phyloP scores from a whole-genome alignment of 2,329 filamentous ascomycete species.

The Ophiostoma sp. region DNA sequence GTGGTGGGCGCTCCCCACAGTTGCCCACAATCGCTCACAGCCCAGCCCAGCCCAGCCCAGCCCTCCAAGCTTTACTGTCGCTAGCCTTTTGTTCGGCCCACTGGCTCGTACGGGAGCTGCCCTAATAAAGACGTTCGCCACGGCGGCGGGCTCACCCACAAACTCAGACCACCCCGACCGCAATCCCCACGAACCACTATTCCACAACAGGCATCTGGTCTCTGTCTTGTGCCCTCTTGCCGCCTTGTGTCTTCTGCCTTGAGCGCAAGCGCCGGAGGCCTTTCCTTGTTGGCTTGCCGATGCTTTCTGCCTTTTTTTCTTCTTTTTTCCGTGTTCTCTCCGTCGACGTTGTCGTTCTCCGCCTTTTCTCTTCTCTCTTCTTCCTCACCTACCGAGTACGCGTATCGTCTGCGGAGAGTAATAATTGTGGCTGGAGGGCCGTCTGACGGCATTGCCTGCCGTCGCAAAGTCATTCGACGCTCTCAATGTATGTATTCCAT shows the following conservation, averaged over 20 bases:
- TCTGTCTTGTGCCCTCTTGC: background rate
- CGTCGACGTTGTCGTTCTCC: too few species aligned
- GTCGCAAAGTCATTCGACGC: too few species aligned
- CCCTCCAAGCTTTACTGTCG: background rate
- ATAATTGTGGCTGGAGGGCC: background rate
- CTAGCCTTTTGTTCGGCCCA: background rate
- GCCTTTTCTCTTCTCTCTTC: background rate
- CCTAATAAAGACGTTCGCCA: background rate
- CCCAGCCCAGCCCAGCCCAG: background rate
- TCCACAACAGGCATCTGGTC: background rate
- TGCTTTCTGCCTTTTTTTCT: background rate
- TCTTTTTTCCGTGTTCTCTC: background rate
- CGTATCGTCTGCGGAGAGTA: background rate
- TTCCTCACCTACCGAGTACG: background rate
- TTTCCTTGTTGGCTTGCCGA: background rate
- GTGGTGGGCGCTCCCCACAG: background rate
- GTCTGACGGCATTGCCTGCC: background rate
- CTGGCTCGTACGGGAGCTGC: background rate
- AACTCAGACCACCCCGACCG: background rate
- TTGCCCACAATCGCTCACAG: background rate
- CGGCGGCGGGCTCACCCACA: background rate
- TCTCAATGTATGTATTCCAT: too few species aligned
- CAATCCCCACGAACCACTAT: background rate
- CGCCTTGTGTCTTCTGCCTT: background rate
- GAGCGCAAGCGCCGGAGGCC: background rate